Conservation (phyloP, 257 asterid species). For the Capsicum rhomboideum region DNA sequence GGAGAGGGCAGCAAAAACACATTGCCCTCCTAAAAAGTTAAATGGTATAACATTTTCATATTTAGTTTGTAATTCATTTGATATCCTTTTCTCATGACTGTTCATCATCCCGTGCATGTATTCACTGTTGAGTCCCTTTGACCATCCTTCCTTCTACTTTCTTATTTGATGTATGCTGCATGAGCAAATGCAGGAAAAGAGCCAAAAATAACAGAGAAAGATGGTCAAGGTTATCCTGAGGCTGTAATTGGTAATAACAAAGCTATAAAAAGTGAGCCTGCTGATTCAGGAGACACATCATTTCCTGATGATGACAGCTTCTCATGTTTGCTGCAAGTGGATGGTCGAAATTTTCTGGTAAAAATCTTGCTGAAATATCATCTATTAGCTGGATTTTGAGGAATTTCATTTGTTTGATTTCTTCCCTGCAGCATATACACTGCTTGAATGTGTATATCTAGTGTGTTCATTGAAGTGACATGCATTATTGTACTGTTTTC, state of each 20-base stretch:
- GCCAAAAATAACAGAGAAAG: not conserved
- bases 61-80: not conserved
- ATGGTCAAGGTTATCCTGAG: not conserved
- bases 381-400: not conserved
- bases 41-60: not conserved
- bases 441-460: not conserved
- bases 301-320: not conserved
- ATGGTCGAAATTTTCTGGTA: slow-evolving; percentile 16
- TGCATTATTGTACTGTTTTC: not conserved
- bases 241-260: not conserved
- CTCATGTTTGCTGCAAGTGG: slow-evolving; percentile 8
- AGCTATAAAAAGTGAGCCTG: slow-evolving; percentile 11
- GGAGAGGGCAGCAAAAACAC: not conserved
- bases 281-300: slow-evolving; percentile 1
- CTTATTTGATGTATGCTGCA: not conserved
- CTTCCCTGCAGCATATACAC: not conserved
- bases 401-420: not conserved
- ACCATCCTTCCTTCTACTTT: not conserved
- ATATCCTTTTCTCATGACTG: not conserved
- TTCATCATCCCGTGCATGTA: not conserved
- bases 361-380: slow-evolving; percentile 3
- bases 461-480: not conserved
- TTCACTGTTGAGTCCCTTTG: not conserved
- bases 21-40: not conserved
- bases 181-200: not conserved